Evolutionary conservation across 2,329 filamentous ascomycete genomes (phyloP), one percentile per base, ranked within the genome.

Genomic region (Beauveria varroae): DNA sequence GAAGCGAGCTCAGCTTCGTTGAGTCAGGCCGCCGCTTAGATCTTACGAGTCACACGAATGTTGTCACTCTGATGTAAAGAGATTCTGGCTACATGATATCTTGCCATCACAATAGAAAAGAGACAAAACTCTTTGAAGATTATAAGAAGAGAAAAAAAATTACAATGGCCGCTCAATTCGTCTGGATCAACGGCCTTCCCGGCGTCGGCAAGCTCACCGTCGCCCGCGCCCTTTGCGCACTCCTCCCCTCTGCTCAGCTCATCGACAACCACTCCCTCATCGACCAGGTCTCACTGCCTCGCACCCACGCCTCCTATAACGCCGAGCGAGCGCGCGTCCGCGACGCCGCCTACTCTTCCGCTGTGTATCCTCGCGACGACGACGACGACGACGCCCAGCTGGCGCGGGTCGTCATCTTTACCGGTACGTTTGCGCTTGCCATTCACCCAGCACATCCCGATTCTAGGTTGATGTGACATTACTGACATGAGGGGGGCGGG

Each of bases 121-220:
- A 5, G 34, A 5, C 5, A 37, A 14, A 37, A 5, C 34, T 37
- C 34, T 34, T 5, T 34, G 10, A 54, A 26, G 22, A 28, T 7
- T n/a, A n/a, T 12, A 18, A 47, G 2, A 28, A n/a, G 12, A 18
- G 8, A 47, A 20, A 16, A 9, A 34, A 22, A 44, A 12, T 16
- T 22, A 9, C 5, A 37, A 62, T 61, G 49, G 47, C 44, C 22
- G 63, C 54, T n/a, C 37, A 54, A 10, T 65, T 63, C 50, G 67
- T 73, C 47, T 72, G 71, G 65, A 71, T 72, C 63, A 71, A 72
- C 61, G 70, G 71, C 46, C 70, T 70, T 58, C 69, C 71, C 12
- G 70, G 68, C 34, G 66, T 71, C 28, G 70, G 70, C 53, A 72
- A 73, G 61, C 64, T 71, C 30, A 71, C 70, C 7, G 62, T 72